Percentiles rank a stretch among this genome's conserved stretches.
phyloP scores from a whole-genome alignment of 2,329 filamentous ascomycete genomes.

The Pseudogymnoascus pannorum region DNA sequence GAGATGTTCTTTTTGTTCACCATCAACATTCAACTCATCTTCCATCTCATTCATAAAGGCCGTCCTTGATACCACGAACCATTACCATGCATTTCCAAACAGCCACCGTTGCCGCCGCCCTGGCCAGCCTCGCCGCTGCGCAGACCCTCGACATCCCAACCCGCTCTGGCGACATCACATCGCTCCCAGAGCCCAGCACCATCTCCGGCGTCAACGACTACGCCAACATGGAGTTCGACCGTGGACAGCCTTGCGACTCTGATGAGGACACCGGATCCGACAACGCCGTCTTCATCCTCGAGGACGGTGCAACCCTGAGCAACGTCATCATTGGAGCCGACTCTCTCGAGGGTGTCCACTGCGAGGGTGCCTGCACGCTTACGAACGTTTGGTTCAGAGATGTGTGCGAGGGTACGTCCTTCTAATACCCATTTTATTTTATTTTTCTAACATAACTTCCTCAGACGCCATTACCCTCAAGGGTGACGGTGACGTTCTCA shows the following conservation, averaged over 20 bases:
- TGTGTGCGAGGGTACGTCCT: slow-evolving; percentile 18
- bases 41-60: background rate
- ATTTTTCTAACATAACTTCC: slow-evolving; percentile 29
- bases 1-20: background rate
- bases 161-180: slow-evolving; percentile 14
- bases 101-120: slow-evolving; percentile 15
- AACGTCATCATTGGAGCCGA: slow-evolving; percentile 48
- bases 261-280: slow-evolving; percentile 18
- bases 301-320: slow-evolving; percentile 41
- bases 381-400: slow-evolving; percentile 37
- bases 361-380: slow-evolving; percentile 40
- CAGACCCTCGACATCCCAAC: slow-evolving; percentile 20
- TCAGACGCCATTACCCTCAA: slow-evolving; percentile 34
- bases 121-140: slow-evolving; percentile 17
- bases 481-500: slow-evolving; percentile 26
- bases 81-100: slow-evolving; percentile 19
- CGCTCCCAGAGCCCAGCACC: slow-evolving; percentile 12
- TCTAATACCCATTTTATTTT: background rate
- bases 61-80: background rate
- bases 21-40: background rate
- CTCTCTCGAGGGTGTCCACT: slow-evolving; percentile 45
- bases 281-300: slow-evolving; percentile 45
- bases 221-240: slow-evolving; percentile 21
- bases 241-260: slow-evolving; percentile 19
- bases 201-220: slow-evolving; percentile 17